Conservation (phyloP, 2,329 filamentous ascomycete species). For the Alternaria novae-zelandiae region DNA sequence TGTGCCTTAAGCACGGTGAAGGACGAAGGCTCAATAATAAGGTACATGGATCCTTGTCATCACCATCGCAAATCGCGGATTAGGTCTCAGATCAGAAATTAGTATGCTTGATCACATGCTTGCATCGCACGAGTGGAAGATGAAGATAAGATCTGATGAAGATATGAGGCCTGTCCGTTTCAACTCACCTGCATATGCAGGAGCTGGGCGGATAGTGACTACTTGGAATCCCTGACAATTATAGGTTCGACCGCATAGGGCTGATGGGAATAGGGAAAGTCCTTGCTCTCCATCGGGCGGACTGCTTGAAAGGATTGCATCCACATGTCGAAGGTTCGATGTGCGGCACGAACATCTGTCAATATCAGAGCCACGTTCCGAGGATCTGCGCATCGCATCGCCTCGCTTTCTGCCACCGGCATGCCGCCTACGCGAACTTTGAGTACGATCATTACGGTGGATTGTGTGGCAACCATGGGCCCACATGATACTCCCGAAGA, state of each 20-base stretch:
- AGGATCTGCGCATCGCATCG: neutral
- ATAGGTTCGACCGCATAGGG: conserved; percentile 25
- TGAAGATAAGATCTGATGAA: conserved; percentile 5
- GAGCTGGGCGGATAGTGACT: conserved; percentile 11
- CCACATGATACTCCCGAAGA: conserved; percentile 4
- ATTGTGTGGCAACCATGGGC: conserved; percentile 4
- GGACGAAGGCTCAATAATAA: conserved; percentile 10
- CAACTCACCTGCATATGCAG: conserved; percentile 16
- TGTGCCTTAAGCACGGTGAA: conserved; percentile 3
- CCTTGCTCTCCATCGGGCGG: conserved; percentile 13
- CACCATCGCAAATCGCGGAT: neutral
- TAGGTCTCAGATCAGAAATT: conserved; percentile 5
- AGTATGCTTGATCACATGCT: conserved; percentile 8
- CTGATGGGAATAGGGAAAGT: conserved; percentile 27
- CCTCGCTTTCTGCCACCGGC: neutral
- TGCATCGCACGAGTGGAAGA: conserved; percentile 4
- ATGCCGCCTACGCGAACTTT: neutral
- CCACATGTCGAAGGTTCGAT: conserved; percentile 11
- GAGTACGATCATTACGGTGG: neutral
- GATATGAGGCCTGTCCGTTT: conserved; percentile 7
- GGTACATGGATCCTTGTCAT: conserved; percentile 21
- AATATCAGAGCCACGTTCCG: neutral
- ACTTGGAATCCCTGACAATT: conserved; percentile 14
- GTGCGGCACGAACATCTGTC: neutral
- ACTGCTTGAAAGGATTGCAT: conserved; percentile 6